phyloP scores from a whole-genome alignment of 2,329 filamentous ascomycete genomes.

The Colletotrichum sp. region DNA sequence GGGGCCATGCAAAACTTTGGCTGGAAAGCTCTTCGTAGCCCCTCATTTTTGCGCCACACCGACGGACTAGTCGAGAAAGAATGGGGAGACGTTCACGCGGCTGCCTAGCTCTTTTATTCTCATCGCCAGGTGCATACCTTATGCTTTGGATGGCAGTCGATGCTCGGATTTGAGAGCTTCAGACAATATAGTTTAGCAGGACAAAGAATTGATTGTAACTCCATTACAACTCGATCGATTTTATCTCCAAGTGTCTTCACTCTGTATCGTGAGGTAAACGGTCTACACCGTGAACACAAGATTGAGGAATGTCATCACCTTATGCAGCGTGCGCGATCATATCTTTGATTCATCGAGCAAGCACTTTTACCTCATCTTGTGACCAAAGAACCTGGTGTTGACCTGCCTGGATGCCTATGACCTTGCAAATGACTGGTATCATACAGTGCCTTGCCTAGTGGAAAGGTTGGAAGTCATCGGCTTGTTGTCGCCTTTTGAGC shows the following conservation, averaged over 20 bases:
- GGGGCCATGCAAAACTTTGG: neutral
- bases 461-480: accelerated
- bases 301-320: neutral
- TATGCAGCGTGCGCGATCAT: neutral
- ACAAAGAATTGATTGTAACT: neutral
- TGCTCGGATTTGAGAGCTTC: neutral
- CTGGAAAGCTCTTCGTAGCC: neutral
- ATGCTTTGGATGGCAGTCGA: neutral
- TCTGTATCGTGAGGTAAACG: neutral
- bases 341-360: neutral
- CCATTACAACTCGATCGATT: neutral
- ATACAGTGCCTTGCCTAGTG: neutral
- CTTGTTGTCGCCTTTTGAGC: neutral
- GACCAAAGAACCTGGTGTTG: neutral
- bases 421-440: accelerated
- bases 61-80: neutral
- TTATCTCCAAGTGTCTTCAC: accelerated
- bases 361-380: neutral
- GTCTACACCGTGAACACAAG: accelerated
- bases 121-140: neutral
- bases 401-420: accelerated
- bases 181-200: accelerated
- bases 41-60: neutral
- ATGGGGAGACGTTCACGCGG: neutral
- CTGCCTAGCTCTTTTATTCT: neutral